Evolutionary conservation across 2,329 filamentous ascomycete genomes (phyloP).

Genomic region (Fusarium udum): DNA sequence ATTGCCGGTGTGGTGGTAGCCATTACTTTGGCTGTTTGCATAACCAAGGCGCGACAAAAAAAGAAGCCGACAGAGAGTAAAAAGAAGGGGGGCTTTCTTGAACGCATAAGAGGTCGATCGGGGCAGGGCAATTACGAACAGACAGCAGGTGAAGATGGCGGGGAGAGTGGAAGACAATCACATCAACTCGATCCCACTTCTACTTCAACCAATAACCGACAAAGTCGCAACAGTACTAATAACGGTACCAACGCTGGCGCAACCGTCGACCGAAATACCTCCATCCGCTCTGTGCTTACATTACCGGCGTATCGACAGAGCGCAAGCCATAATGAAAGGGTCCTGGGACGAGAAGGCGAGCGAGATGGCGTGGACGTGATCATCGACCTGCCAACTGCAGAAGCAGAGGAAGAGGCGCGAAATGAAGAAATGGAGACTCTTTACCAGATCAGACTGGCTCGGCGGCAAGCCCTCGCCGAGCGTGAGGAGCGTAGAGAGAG

Average conservation of each 20-base stretch:
- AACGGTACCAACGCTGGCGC: constrained; percentile 42
- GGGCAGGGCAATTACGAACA: constrained; percentile 44
- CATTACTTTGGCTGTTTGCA: constrained; percentile 23
- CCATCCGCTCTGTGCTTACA: constrained; percentile 92
- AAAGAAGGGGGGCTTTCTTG: constrained; percentile 37
- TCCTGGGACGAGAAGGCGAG: constrained; percentile 90
- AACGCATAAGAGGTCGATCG: constrained; percentile 25
- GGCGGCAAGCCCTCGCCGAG: constrained; percentile 78
- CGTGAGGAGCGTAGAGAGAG: constrained; percentile 78
- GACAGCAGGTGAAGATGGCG: constrained; percentile 45
- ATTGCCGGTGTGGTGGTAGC: constrained; percentile 23
- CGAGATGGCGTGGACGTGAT: constrained; percentile 91
- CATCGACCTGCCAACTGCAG: constrained; percentile 81
- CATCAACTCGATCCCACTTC: constrained; percentile 41
- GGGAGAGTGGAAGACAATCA: constrained; percentile 34
- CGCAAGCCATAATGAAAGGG: constrained; percentile 78
- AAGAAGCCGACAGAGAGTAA: constrained; percentile 14
- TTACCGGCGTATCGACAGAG: constrained; percentile 83
- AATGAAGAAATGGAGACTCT: constrained; percentile 93
- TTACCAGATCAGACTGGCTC: constrained; percentile 85
- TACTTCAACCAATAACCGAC: constrained; percentile 25
- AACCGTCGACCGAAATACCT: constrained; percentile 81
- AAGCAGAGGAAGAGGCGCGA: constrained; percentile 80
- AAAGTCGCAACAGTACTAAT: constrained; percentile 23
- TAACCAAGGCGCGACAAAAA: constrained; percentile 31